Evolutionary conservation across 2,329 filamentous ascomycete genomes (phyloP).

Genomic region (Simplicillium aogashimaense): DNA sequence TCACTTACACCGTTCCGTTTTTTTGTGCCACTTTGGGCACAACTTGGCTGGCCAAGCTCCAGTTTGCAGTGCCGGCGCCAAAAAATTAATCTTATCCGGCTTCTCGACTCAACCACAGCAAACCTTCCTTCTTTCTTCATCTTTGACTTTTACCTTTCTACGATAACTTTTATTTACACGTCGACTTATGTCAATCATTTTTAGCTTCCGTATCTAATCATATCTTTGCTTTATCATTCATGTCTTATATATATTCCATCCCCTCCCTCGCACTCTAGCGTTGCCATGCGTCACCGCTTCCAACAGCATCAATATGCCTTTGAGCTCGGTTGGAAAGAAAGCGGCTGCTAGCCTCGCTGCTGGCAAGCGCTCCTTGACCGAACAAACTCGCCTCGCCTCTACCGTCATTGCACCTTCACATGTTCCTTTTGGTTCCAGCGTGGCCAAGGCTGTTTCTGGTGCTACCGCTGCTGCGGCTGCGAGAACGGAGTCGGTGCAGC

Average conservation of each 20-base stretch:
- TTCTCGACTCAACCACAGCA: no score
- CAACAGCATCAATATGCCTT: conserved; percentile 25
- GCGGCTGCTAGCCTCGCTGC: conserved; percentile 18
- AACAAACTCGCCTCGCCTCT: conserved; percentile 4
- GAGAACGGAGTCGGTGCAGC: conserved; percentile 8
- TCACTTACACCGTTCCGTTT: no score
- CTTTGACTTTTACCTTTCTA: no score
- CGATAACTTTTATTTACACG: no score
- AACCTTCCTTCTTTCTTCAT: no score
- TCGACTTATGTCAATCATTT: no score
- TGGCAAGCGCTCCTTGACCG: background rate
- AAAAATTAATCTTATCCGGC: no score
- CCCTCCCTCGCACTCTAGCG: background rate
- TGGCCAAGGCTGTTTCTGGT: background rate
- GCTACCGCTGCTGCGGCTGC: conserved; percentile 5
- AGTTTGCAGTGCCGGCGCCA: no score
- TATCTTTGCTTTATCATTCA: background rate
- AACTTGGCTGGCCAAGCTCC: no score
- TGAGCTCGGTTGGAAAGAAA: conserved; percentile 28
- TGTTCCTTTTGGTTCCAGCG: conserved; percentile 2
- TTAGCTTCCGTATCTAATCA: no score
- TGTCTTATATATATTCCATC: background rate
- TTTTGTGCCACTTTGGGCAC: no score
- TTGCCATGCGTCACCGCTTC: conserved; percentile 6
- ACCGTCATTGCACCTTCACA: background rate